Evolutionary conservation across 2,329 filamentous ascomycete species (phyloP).

Genomic region (Venturia oleaginea): DNA sequence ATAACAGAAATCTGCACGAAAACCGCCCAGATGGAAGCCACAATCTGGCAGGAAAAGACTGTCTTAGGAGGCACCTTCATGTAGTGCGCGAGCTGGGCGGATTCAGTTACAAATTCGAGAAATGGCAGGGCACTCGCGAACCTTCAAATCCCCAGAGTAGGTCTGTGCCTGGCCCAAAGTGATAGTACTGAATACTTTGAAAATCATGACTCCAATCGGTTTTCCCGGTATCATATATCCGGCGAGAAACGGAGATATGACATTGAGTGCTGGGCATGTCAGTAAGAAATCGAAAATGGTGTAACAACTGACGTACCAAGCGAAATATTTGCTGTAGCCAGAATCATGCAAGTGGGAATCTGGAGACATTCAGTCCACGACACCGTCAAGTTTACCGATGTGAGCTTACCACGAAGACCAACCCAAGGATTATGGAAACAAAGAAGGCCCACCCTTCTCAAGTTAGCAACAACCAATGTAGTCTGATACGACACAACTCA

Average conservation of each 20-base stretch:
- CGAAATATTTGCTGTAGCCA: slow-evolving; percentile 51
- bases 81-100: slow-evolving; percentile 43
- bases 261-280: slow-evolving; percentile 28
- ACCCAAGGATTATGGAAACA: slow-evolving; percentile 41
- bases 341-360: slow-evolving; percentile 47
- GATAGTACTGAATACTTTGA: slow-evolving; percentile 26
- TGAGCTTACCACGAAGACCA: slow-evolving; percentile 27
- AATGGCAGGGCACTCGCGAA: slow-evolving; percentile 18
- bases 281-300: not conserved
- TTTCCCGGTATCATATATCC: slow-evolving; percentile 42
- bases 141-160: slow-evolving; percentile 19
- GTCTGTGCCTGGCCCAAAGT: slow-evolving; percentile 18
- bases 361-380: not conserved
- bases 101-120: slow-evolving; percentile 40
- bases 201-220: slow-evolving; percentile 43
- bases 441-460: slow-evolving; percentile 34
- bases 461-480: not conserved
- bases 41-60: slow-evolving; percentile 57
- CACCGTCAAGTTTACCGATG: not conserved
- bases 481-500: slow-evolving; percentile 24
- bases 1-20: slow-evolving; percentile 58
- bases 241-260: slow-evolving; percentile 40
- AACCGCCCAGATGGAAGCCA: slow-evolving; percentile 57
- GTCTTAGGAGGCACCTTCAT: slow-evolving; percentile 54
- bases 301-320: slow-evolving; percentile 23